These are phyloP conservation scores for Stagonosporopsis cucurbitacearum DNA, from an alignment of 2,329 filamentous ascomycete genomes.

Conservation along the genomic window DNA sequence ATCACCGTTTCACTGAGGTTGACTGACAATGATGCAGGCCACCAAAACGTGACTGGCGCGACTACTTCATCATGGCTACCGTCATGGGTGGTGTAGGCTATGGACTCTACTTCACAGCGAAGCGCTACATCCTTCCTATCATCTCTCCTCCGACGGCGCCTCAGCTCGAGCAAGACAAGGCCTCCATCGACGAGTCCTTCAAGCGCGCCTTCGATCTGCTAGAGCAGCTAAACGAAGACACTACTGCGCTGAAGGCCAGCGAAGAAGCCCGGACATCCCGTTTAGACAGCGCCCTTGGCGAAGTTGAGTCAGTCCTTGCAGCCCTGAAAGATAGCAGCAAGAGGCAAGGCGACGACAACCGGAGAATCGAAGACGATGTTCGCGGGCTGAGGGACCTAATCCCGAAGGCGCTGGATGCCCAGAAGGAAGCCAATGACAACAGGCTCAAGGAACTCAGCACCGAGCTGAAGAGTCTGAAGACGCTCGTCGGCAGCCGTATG, in stretches of 20 bases:
- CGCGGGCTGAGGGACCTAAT: conserved; percentile 81
- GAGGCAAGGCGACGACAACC: conserved; percentile 84
- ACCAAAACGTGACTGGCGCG: conserved; percentile 90
- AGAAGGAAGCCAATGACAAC: conserved; percentile 82
- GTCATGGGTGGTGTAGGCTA: conserved; percentile 90
- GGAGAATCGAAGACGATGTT: conserved; percentile 86
- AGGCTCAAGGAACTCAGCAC: conserved; percentile 83
- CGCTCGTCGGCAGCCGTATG: conserved; percentile 73
- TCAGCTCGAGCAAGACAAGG: conserved; percentile 92
- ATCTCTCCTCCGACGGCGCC: conserved; percentile 93
- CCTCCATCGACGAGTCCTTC: conserved; percentile 90
- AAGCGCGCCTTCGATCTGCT: conserved; percentile 89
- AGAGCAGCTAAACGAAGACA: conserved; percentile 91
- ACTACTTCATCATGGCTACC: conserved; percentile 99
- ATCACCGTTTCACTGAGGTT: not conserved
- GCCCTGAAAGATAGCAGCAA: conserved; percentile 83
- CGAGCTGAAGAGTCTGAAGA: conserved; percentile 92
- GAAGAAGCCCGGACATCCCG: conserved; percentile 85
- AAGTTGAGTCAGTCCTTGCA: conserved; percentile 81
- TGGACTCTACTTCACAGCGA: conserved; percentile 81
- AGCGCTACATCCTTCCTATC: conserved; percentile 90
- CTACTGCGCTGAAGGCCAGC: conserved; percentile 81
- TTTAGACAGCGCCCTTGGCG: conserved; percentile 79
- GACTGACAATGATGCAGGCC: conserved; percentile 45
- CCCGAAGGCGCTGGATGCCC: conserved; percentile 84